phyloP scores from a whole-genome alignment of 805 yeast species.

The Ogataea haglerorum region DNA sequence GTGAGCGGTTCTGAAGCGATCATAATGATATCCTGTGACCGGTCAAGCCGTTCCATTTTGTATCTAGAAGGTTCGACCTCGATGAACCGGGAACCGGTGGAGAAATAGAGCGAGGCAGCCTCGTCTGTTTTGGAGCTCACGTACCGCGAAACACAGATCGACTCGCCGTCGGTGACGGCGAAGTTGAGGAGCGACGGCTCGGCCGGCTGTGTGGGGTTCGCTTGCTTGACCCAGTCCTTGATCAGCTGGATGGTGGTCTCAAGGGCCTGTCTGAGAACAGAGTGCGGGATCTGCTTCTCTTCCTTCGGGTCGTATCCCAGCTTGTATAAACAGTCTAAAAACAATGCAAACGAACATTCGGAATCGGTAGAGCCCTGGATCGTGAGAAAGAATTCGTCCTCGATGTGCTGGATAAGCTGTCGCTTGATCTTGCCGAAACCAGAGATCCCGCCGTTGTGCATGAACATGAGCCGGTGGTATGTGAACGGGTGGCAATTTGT shows the following conservation, averaged over 20 bases:
- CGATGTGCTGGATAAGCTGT: slow-evolving; percentile 62
- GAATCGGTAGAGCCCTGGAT: slow-evolving; percentile 96
- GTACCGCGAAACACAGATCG: slow-evolving; percentile 83
- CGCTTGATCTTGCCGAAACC: slow-evolving; percentile 73
- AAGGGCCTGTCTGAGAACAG: slow-evolving; percentile 62
- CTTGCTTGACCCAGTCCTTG: slow-evolving; percentile 73
- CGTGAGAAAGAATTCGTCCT: slow-evolving; percentile 72
- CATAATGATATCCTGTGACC: slow-evolving; percentile 93
- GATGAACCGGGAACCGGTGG: slow-evolving; percentile 87
- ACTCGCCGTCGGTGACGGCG: slow-evolving; percentile 91
- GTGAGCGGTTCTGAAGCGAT: slow-evolving; percentile 94
- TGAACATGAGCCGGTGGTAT: slow-evolving; percentile 82
- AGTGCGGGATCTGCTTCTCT: slow-evolving; percentile 38
- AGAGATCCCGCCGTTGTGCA: slow-evolving; percentile 94
- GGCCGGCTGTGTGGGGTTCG: slow-evolving; percentile 36
- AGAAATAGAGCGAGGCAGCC: slow-evolving; percentile 93
- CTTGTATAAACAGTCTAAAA: slow-evolving; percentile 68
- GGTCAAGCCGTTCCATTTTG: slow-evolving; percentile 88
- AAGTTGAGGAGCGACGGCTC: slow-evolving; percentile 89
- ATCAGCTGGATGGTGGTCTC: slow-evolving; percentile 69
- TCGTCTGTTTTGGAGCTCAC: slow-evolving; percentile 87
- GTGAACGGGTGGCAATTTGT: slow-evolving; percentile 97
- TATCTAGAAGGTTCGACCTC: slow-evolving; percentile 91
- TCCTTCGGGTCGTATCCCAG: slow-evolving; percentile 69
- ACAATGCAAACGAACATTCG: slow-evolving; percentile 91